Conservation (phyloP, 2,329 filamentous ascomycete species). For the Aspergillus neotritici region DNA sequence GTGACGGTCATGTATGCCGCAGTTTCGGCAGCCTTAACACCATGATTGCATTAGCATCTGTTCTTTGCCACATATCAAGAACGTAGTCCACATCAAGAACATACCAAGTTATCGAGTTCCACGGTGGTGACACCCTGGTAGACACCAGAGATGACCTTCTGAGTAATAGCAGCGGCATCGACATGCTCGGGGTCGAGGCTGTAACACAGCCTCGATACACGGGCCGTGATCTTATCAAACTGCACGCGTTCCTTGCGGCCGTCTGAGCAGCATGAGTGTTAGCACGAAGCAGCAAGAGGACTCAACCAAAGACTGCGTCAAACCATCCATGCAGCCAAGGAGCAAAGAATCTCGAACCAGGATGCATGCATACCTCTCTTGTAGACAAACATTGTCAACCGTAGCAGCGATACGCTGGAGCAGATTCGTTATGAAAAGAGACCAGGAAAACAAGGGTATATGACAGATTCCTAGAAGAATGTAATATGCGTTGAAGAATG, state of each 20-base stretch:
- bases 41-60: constrained; percentile 18
- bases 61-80: neutral
- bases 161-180: constrained; percentile 94
- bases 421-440: constrained; percentile 8
- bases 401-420: constrained; percentile 4
- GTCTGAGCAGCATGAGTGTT: constrained; percentile 52
- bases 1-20: constrained; percentile 99
- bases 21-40: constrained; percentile 81
- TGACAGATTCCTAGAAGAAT: constrained; percentile 4
- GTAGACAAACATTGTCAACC: constrained; percentile 54
- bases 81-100: constrained; percentile 26
- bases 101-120: constrained; percentile 92
- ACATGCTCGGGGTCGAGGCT: constrained; percentile 93
- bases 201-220: constrained; percentile 95
- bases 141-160: constrained; percentile 98
- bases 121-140: constrained; percentile 97
- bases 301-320: neutral
- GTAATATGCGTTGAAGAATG: constrained; percentile 9
- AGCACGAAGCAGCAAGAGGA: constrained; percentile 15
- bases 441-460: constrained; percentile 21
- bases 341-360: neutral
- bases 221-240: constrained; percentile 99
- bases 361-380: constrained; percentile 51
- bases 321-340: neutral
- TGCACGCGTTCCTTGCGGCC: constrained; percentile 99